Conservation (phyloP, 495 filamentous ascomycete species). For the Penicillium soppii region DNA sequence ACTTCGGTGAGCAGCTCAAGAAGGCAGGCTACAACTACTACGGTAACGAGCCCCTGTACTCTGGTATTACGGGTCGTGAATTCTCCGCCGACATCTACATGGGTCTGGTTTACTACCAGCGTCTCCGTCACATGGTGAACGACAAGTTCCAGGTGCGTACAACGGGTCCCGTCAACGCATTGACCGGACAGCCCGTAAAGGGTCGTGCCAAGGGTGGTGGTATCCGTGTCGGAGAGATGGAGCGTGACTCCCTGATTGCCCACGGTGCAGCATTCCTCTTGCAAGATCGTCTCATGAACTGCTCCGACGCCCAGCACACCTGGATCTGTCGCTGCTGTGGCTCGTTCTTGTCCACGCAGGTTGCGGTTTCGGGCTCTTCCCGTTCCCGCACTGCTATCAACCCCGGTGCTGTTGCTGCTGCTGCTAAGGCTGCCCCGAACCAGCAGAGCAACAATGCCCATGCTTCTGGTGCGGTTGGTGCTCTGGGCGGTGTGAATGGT, state of each 20-base stretch:
- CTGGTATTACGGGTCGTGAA: constrained; percentile 91
- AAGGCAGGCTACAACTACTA: constrained; percentile 96
- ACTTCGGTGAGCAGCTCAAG: constrained; percentile 92
- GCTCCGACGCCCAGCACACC: constrained; percentile 82
- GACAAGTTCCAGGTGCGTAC: constrained; percentile 99
- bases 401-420: constrained; percentile 31
- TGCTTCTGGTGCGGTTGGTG: constrained; percentile 15
- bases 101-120: constrained; percentile 96
- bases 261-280: constrained; percentile 94
- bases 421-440: constrained; percentile 33
- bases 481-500: constrained; percentile 51
- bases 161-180: constrained; percentile 81
- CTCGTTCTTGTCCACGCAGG: constrained; percentile 80
- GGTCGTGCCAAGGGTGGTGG: constrained; percentile 93
- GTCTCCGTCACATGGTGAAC: constrained; percentile 98
- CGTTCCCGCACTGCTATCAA: constrained; percentile 25
- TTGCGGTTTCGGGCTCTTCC: constrained; percentile 53
- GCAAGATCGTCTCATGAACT: constrained; percentile 94
- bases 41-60: constrained; percentile 98
- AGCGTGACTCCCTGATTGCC: constrained; percentile 89
- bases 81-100: constrained; percentile 94
- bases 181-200: constrained; percentile 96
- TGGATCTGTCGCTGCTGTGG: constrained; percentile 90
- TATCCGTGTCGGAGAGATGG: constrained; percentile 99
- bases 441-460: constrained; percentile 20